phyloP scores from a whole-genome alignment of 1,139 yeast genomes.

The Wickerhamomyces sp. region DNA sequence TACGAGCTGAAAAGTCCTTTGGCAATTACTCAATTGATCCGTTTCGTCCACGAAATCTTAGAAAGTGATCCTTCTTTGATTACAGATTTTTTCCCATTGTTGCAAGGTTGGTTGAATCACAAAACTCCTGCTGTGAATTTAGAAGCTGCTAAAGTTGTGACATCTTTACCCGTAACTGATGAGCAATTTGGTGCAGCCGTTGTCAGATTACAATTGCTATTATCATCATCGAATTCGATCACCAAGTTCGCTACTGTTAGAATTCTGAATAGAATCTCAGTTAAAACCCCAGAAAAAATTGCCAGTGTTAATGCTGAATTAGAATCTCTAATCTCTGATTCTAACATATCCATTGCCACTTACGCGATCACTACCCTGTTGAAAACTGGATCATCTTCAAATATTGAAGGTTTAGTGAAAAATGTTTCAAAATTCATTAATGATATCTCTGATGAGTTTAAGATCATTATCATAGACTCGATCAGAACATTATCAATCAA shows the following conservation, averaged over 20 bases:
- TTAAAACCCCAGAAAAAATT: conserved; percentile 73
- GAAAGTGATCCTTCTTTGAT: conserved; percentile 42
- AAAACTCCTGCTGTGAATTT: conserved; percentile 88
- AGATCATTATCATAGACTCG: conserved; percentile 91
- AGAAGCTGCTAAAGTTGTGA: conserved; percentile 87
- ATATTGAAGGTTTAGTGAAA: conserved; percentile 82
- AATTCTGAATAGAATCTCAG: conserved; percentile 78
- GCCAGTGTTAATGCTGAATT: conserved; percentile 74
- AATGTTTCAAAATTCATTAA: conserved; percentile 88
- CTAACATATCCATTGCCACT: conserved; percentile 94
- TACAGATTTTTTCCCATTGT: conserved; percentile 54
- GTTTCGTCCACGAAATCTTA: conserved; percentile 72
- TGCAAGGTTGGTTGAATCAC: conserved; percentile 70
- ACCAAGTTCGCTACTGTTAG: conserved; percentile 93
- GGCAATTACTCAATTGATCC: conserved; percentile 81
- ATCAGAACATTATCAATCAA: conserved; percentile 87
- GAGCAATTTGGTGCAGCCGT: conserved; percentile 67
- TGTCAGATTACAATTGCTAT: conserved; percentile 65
- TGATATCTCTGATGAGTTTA: conserved; percentile 94
- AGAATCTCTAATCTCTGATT: conserved; percentile 81
- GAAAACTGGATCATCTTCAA: conserved; percentile 90
- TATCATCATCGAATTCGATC: conserved; percentile 86
- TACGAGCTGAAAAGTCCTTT: conserved; percentile 64
- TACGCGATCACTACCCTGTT: conserved; percentile 94
- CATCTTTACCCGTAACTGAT: conserved; percentile 56